Percentiles rank a stretch among this genome's conserved stretches.
Evolutionary conservation across 108 stramenopile genomes (phyloP).

Genomic region (Discostella pseudostelligera): DNA sequence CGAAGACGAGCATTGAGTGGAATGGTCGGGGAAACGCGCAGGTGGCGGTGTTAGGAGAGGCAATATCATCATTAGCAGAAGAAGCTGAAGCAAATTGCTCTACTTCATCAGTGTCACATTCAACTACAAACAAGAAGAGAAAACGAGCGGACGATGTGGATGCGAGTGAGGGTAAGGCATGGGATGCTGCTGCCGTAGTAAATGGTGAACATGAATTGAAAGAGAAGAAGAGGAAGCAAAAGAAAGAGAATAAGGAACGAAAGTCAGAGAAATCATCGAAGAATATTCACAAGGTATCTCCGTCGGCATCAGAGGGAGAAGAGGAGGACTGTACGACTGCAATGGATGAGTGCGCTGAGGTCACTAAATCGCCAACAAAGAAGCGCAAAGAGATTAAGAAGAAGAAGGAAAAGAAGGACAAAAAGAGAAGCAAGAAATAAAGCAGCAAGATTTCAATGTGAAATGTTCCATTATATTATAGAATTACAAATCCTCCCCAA

Average conservation of each 20-base stretch:
- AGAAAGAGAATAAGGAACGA: conserved; percentile 25
- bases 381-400: conserved; percentile 37
- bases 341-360: background rate
- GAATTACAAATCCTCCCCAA: too few relatives aligned
- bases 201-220: conserved; percentile 37
- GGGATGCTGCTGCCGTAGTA: conserved; percentile 30
- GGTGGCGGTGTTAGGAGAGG: conserved; percentile 11
- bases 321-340: background rate
- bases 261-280: conserved; percentile 12
- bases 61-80: background rate
- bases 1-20: conserved; percentile 62
- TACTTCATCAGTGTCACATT: background rate
- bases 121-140: conserved; percentile 19
- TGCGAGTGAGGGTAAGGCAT: background rate
- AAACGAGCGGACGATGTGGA: conserved; percentile 12
- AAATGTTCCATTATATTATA: background rate
- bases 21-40: conserved; percentile 63
- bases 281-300: conserved; percentile 13
- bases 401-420: conserved; percentile 42
- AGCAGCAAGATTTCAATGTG: background rate
- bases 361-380: background rate
- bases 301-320: conserved; percentile 18
- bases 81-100: too few relatives aligned
- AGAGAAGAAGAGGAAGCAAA: conserved; percentile 15
- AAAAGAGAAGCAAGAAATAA: conserved; percentile 16